These are phyloP conservation scores for Fusarium pseudograminearum DNA, from an alignment of 2,329 filamentous ascomycete genomes.

Conservation along the genomic window DNA sequence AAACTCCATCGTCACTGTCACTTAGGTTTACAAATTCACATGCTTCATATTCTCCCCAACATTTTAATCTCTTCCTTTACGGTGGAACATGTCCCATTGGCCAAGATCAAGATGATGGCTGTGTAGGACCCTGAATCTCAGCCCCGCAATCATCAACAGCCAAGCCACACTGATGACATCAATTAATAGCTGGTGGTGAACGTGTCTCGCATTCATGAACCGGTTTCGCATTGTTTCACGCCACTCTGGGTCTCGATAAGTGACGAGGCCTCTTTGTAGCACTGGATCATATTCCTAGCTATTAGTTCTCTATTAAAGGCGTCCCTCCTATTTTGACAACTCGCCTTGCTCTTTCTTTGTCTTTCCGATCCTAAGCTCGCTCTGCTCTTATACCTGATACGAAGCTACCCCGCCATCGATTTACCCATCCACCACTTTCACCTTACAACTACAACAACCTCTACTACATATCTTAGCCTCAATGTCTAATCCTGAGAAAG, in stretches of 20 bases:
- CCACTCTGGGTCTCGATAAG: constrained; percentile 18
- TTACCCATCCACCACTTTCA: constrained; percentile 7
- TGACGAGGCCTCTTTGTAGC: constrained; percentile 41
- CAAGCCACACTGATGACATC: constrained; percentile 47
- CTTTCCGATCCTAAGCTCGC: not conserved
- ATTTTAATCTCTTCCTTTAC: not conserved
- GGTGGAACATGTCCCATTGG: constrained; percentile 8
- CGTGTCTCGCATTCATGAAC: constrained; percentile 34
- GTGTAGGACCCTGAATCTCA: constrained; percentile 35
- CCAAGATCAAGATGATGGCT: constrained; percentile 31
- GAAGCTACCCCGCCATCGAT: constrained; percentile 41
- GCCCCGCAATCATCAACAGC: constrained; percentile 34
- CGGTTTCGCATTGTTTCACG: constrained; percentile 37
- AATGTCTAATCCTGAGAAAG: constrained; percentile 42
- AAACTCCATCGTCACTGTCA: not conserved
- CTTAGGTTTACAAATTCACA: constrained; percentile 7
- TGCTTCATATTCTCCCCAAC: constrained; percentile 8
- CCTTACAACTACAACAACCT: constrained; percentile 17
- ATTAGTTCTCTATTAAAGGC: constrained; percentile 28
- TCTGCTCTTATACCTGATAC: constrained; percentile 20
- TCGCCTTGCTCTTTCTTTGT: not conserved
- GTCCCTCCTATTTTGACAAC: not conserved
- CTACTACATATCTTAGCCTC: constrained; percentile 5
- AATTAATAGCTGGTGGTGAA: constrained; percentile 10
- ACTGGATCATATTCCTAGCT: constrained; percentile 3